A percentile compares a stretch with the other conserved stretches of the same genome.
Conservation (phyloP, 169 alveolate genomes). For the Eimeria praecox region DNA sequence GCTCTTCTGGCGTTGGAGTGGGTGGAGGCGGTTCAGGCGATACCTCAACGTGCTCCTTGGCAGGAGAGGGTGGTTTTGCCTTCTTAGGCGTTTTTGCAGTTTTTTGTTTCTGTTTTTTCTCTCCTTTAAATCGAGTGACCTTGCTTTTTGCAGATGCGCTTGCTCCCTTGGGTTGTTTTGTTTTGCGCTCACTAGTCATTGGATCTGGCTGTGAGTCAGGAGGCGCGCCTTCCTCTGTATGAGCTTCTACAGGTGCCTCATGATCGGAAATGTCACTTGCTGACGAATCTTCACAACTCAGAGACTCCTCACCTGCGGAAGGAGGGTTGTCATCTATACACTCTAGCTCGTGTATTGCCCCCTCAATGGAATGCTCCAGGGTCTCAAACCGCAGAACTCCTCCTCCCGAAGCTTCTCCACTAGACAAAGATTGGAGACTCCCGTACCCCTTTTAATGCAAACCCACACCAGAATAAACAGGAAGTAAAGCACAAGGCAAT, state of each 20-base stretch:
- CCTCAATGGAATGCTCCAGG: slow-evolving; percentile 77
- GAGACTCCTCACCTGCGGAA: slow-evolving; percentile 48
- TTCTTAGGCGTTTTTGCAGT: slow-evolving; percentile 24
- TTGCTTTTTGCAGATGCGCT: neutral
- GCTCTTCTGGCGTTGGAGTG: slow-evolving; percentile 36
- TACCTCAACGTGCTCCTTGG: neutral
- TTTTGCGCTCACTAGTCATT: neutral
- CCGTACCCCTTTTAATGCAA: slow-evolving; percentile 6
- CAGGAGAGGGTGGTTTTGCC: slow-evolving; percentile 31
- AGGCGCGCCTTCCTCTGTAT: slow-evolving; percentile 19
- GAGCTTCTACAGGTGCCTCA: slow-evolving; percentile 52
- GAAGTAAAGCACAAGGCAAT: neutral
- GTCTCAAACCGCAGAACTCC: slow-evolving; percentile 71
- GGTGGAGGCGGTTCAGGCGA: slow-evolving; percentile 2
- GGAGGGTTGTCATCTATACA: slow-evolving; percentile 72
- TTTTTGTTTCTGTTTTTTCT: slow-evolving; percentile 6
- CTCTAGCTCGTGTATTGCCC: slow-evolving; percentile 78
- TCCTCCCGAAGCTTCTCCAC: slow-evolving; percentile 27
- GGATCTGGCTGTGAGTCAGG: neutral
- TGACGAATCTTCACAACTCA: slow-evolving; percentile 66
- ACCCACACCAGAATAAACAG: neutral
- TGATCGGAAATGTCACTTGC: slow-evolving; percentile 58
- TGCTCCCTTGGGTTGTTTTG: neutral
- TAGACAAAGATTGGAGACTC: slow-evolving; percentile 36
- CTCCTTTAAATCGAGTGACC: slow-evolving; percentile 2